Evolutionary conservation across 805 yeast species (phyloP).

Genomic region (Metahyphopichia silvanorum): DNA sequence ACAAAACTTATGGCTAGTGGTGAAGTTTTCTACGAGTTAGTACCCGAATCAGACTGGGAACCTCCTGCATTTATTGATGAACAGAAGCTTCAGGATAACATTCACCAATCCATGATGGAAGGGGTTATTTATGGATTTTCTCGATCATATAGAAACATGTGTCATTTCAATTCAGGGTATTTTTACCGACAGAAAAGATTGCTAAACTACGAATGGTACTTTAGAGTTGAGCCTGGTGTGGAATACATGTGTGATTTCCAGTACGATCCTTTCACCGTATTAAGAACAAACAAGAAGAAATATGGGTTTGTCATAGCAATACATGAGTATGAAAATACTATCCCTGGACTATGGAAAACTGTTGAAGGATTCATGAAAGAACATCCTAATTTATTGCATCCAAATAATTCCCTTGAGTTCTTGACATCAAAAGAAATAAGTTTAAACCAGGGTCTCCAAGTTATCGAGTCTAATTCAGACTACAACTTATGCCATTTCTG

Average conservation of each 20-base stretch:
- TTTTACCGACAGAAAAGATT: slow-evolving; percentile 48
- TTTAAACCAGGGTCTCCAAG: slow-evolving; percentile 15
- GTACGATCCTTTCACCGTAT: slow-evolving; percentile 48
- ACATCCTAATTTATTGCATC: slow-evolving; percentile 45
- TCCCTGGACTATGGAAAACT: slow-evolving; percentile 49
- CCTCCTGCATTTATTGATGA: slow-evolving; percentile 34
- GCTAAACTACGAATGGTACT: slow-evolving; percentile 49
- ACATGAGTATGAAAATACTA: slow-evolving; percentile 50
- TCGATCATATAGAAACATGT: slow-evolving; percentile 59
- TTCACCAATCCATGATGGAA: slow-evolving; percentile 15
- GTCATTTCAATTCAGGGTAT: slow-evolving; percentile 71
- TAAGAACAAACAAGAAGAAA: slow-evolving; percentile 40
- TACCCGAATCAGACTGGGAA: slow-evolving; percentile 40
- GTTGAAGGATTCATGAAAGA: slow-evolving; percentile 43
- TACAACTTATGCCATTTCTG: slow-evolving; percentile 63
- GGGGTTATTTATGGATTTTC: slow-evolving; percentile 45
- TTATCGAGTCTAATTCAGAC: slow-evolving; percentile 19
- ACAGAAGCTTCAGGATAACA: slow-evolving; percentile 20
- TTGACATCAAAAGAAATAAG: slow-evolving; percentile 42
- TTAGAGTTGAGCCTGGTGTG: slow-evolving; percentile 62
- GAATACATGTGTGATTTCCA: slow-evolving; percentile 54
- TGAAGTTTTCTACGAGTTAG: slow-evolving; percentile 36
- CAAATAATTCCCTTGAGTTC: slow-evolving; percentile 45
- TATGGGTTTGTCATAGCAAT: slow-evolving; percentile 54
- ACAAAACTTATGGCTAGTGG: slow-evolving; percentile 46